Evolutionary conservation across 2,329 filamentous ascomycete genomes (phyloP).

Genomic region (Pyricularia pennisetigena): DNA sequence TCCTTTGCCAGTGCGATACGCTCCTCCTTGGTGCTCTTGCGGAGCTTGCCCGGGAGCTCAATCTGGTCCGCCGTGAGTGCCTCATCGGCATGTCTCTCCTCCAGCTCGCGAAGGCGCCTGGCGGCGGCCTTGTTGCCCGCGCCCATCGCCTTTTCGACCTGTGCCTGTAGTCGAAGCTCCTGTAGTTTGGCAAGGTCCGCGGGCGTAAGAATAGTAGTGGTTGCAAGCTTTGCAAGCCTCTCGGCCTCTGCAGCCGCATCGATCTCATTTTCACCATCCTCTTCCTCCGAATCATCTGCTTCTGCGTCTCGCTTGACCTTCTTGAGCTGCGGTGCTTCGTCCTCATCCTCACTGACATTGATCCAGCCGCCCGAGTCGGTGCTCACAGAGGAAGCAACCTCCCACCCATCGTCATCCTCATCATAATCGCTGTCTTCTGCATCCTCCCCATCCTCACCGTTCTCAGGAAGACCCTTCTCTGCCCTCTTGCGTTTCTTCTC

Average conservation of each 20-base stretch:
- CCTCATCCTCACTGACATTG: slow-evolving; percentile 77
- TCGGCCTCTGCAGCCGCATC: slow-evolving; percentile 31
- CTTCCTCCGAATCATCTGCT: slow-evolving; percentile 18
- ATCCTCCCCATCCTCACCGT: slow-evolving; percentile 43
- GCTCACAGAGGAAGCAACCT: slow-evolving; percentile 49
- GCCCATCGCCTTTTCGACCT: slow-evolving; percentile 55
- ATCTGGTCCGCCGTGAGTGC: slow-evolving; percentile 86
- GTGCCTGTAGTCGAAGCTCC: slow-evolving; percentile 69
- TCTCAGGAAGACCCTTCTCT: slow-evolving; percentile 58
- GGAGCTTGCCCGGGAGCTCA: slow-evolving; percentile 71
- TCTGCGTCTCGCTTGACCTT: slow-evolving; percentile 26
- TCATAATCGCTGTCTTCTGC: slow-evolving; percentile 50
- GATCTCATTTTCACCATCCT: slow-evolving; percentile 22
- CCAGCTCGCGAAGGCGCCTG: slow-evolving; percentile 32
- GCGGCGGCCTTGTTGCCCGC: slow-evolving; percentile 14
- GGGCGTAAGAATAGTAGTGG: slow-evolving; percentile 85
- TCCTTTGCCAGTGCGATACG: slow-evolving; percentile 74
- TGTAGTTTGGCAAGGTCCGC: slow-evolving; percentile 92
- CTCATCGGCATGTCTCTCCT: slow-evolving; percentile 68
- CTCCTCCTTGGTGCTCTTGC: slow-evolving; percentile 84
- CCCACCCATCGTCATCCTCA: slow-evolving; percentile 53
- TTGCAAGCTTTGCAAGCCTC: slow-evolving; percentile 68
- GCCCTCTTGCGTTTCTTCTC: slow-evolving; percentile 65
- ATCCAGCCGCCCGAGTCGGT: slow-evolving; percentile 85
- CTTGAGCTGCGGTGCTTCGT: slow-evolving; percentile 52